Base-by-base conservation (phyloP, 108 stramenopile species). In the Nitzschia palea region DNA sequence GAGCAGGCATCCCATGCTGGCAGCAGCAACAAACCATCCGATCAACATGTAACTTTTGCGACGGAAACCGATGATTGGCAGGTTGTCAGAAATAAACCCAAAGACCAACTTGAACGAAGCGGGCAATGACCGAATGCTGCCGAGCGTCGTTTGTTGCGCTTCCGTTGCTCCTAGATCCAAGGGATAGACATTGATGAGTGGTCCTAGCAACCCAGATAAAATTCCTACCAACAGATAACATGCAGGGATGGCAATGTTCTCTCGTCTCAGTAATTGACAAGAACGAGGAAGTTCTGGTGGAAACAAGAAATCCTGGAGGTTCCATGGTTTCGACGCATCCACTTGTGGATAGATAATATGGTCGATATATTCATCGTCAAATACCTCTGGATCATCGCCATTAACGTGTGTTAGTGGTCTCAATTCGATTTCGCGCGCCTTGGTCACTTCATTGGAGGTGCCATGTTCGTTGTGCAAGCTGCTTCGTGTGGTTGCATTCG, bases 1-100 rank as follows among this genome's bases (percentile, higher is more conserved):
- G 26, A 81, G 26, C 1, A 93, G 74, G 12, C 65, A 36, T 12
- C 70, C 37, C 80, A 88, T 85, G 37, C 81, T 73, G 17, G 80
- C 23, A 44, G 79, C 76, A 1, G 85, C 76, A 23, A 87, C 3
- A 33, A 26, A 40, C 80, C 92, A 93, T 8, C 89, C 92, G 22
- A 85, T 20, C 12, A 87, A 30, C 92, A 93, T 93, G 72, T 90
- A 93, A 3, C 85, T 82, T 50, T 93, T 93, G 23, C 92, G 75
- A 17, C 87, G 68, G 45, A 85, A 90, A 0, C 92, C 92, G 1
- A 58, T 55, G 3, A 93, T 55, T 12, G 88, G 92, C 2, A 81
- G 53, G 60, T 82, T 88, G 67, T 91, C 90, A 44, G 81, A 83
- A 9, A 87, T 50, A 47, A 91, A 91, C 4, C 90, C 90, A 77